Base-by-base conservation (phyloP, 306 rosid species). In the Comarum palustre region DNA sequence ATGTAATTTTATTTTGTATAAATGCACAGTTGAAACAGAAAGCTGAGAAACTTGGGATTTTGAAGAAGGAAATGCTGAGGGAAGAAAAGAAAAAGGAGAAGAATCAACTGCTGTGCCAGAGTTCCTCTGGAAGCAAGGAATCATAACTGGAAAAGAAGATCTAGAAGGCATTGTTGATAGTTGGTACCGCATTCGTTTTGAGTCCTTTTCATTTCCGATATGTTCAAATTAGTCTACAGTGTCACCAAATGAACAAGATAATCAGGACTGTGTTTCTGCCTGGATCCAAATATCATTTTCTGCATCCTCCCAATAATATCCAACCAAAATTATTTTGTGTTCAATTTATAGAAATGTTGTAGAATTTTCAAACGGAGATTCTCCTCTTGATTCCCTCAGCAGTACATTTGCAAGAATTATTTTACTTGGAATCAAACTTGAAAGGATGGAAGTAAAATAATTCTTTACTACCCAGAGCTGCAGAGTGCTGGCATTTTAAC, bases 21-120 rank as follows among this genome's bases (percentile, higher is more conserved):
- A 76, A n/a, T 34, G 34, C 64, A 64, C 85, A 92, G 98, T 70
- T 88, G 74, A 88, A 88, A 83, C 96, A 92, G 78, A 87, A 88
- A 80, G 84, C 79, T 3, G 96, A 83, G 84, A 90, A 90, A 43
- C 83, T 87, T 32, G 96, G 88, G 72, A 38, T 77, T 61, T 92
- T 92, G 96, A 92, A 84, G 78, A 82, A 75, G 79, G 77, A 80
- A 51, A 77, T 82, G 66, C 78, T 0, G 46, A 86, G 84, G 46
- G 83, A 76, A 46, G 86, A 80, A 58, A 92, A 90, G 82, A 92
- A 86, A 84, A 81, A 69, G 41, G 80, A 73, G 78, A 84, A 87
- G 82, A 90, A 80, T 9, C 89, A 88, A 48, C 79, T 78, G 50
- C 62, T 88, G 74, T 69, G 66, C 5, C 80, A 84, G 66, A 90